These are phyloP conservation scores for Solanum ahanhuiri DNA, from an alignment of 257 asterid species.

Conservation along the genomic window DNA sequence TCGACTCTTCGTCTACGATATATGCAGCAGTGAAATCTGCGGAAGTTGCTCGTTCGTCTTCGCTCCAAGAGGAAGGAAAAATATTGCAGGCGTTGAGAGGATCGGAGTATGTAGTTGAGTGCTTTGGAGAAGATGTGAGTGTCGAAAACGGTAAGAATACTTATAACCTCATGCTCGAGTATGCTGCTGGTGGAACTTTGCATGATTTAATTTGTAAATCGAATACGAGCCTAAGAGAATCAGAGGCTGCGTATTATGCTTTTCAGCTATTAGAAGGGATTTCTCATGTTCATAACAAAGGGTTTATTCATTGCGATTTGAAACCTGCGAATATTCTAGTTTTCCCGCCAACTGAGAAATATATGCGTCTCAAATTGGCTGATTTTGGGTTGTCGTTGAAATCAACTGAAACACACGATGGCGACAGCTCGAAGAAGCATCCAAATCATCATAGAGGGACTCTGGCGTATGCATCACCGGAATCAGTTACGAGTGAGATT, in stretches of 20 bases:
- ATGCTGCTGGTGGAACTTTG: not conserved
- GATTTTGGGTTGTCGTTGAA: not conserved
- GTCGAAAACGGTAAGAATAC: not conserved
- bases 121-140: not conserved
- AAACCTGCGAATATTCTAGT: not conserved
- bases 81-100: not conserved
- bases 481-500: not conserved
- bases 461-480: not conserved
- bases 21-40: not conserved
- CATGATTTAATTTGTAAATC: not conserved
- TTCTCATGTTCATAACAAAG: not conserved
- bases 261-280: not conserved
- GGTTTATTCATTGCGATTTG: not conserved
- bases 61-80: not conserved
- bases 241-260: not conserved
- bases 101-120: not conserved
- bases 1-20: not conserved
- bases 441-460: not conserved
- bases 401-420: not conserved
- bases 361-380: not conserved
- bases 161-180: constrained; percentile 3
- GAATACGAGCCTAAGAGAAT: not conserved
- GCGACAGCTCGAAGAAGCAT: not conserved
- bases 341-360: not conserved
- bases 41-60: not conserved